These are phyloP conservation scores for Trichoderma virens DNA, from an alignment of 495 filamentous ascomycete species.

Conservation along the genomic window DNA sequence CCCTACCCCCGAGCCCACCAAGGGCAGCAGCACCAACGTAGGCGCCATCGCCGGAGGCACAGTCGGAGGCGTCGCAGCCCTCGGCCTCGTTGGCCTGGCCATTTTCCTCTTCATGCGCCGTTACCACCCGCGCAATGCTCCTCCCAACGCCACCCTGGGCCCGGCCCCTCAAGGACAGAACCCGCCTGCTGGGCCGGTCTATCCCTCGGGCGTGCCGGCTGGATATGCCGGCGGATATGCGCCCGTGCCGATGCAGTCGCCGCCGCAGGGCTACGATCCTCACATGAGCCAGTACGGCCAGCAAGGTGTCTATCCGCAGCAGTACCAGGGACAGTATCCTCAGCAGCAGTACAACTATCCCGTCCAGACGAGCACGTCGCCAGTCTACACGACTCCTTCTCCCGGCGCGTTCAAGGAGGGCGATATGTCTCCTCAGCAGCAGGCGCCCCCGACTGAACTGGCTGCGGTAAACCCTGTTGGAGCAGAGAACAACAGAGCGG, in stretches of 20 bases:
- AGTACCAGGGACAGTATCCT: not conserved
- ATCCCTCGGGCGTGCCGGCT: slow-evolving; percentile 5
- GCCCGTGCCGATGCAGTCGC: not conserved
- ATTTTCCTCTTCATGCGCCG: not conserved
- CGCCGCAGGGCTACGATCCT: not conserved
- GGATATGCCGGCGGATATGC: not conserved
- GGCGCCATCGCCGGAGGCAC: not conserved
- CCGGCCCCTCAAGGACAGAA: not conserved
- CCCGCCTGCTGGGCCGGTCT: not conserved
- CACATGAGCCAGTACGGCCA: not conserved
- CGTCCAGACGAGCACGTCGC: not conserved
- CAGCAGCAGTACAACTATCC: not conserved
- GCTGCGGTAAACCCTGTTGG: not conserved
- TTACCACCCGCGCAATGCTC: not conserved
- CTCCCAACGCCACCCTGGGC: not conserved
- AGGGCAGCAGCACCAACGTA: not conserved
- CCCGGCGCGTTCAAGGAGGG: not conserved
- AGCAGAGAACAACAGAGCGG: not conserved
- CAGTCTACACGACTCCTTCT: not conserved
- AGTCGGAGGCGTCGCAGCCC: slow-evolving; percentile 4
- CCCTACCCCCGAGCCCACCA: not conserved
- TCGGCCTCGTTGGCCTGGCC: slow-evolving; percentile 4
- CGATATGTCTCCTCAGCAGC: not conserved
- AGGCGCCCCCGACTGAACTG: not conserved
- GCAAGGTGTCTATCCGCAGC: slow-evolving; percentile 4